Base-by-base conservation (phyloP, 352 stramenopile genomes). In the Phytophthora tentaculata region DNA sequence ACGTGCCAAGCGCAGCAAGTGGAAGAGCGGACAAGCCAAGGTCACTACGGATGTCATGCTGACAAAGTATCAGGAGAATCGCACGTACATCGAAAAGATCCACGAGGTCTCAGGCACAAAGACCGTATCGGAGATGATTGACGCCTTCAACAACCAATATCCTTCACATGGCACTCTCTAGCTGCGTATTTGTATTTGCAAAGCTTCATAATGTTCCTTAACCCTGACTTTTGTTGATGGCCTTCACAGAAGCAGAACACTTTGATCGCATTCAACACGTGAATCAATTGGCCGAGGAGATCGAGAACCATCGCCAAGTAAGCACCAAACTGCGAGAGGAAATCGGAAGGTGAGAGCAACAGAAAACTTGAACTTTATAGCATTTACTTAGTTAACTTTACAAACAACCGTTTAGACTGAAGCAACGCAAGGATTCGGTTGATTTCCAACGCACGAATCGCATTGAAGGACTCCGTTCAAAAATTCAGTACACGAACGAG, bases 71-170 rank as follows among this genome's bases (percentile, higher is more conserved):
- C 83, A 93, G 49, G 84, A 94, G 47, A 95, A 94, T 37, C 83
- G 85, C 24, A 88, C 76, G 22, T 86, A 86, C 44, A 91, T 95
- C 48, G 83, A 95, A 62, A 90, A 90, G 49, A 94, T 95, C 47
- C 83, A 94, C 54, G 83, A 92, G 57, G 82, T 92, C 17, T 90
- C 85, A 0, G 87, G 87, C 13, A 95, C 80, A 1, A 88, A 80
- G 63, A 93, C 84, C 2, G 83, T 93, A 5, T 89, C 84, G 1
- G 87, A 92, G 55, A 86, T 95, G 77, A 95, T 95, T 65, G 83
- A 95, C 13, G 84, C 82, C 1, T 95, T 95, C 69, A 92, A 94
- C 70, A 89, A 84, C 41, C 85, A 95, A 87, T 84, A 84, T 86
- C 76, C 76, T 71, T 71, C 26, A 26, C 32, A 43, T 44, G 55